phyloP scores from a whole-genome alignment of 164 flowering plant species.

The Aristolochia contorta region DNA sequence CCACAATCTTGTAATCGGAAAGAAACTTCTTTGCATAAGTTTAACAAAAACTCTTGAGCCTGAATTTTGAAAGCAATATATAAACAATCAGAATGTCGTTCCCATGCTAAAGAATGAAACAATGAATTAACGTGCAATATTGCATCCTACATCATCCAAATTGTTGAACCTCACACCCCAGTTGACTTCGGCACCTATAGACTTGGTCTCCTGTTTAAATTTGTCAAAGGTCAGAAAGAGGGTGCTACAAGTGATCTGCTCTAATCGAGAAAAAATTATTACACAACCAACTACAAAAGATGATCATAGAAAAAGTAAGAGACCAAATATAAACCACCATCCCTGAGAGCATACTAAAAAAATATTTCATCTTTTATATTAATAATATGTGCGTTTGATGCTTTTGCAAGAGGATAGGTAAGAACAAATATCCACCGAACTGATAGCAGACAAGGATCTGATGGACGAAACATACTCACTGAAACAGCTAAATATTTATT shows the following conservation, averaged over 20 bases:
- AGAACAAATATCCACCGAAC: no score
- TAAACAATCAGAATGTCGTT: no score
- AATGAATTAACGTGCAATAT: not conserved
- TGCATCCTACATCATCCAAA: conserved; percentile 61
- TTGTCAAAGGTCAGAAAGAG: not conserved
- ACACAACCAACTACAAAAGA: not conserved
- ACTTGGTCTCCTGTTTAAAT: conserved; percentile 67
- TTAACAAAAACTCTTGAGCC: conserved; percentile 50
- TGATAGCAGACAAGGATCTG: no score
- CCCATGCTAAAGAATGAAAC: not conserved
- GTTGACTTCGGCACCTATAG: conserved; percentile 94
- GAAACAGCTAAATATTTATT: no score
- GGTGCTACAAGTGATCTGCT: not conserved
- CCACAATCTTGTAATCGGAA: conserved; percentile 82
- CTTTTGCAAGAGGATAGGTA: no score
- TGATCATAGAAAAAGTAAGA: not conserved
- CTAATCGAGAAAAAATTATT: no score
- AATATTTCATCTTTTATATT: no score
- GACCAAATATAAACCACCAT: not conserved
- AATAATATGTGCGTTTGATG: no score
- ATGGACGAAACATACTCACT: no score
- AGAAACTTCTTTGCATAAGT: conserved; percentile 86
- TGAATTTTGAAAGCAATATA: conserved; percentile 13
- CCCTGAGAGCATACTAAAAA: no score
- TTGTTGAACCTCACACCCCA: conserved; percentile 95